Percentiles rank a stretch among this genome's conserved stretches.
Evolutionary conservation across 768 basidiomycete species (phyloP).

Genomic region (Kwoniella heveanensis): DNA sequence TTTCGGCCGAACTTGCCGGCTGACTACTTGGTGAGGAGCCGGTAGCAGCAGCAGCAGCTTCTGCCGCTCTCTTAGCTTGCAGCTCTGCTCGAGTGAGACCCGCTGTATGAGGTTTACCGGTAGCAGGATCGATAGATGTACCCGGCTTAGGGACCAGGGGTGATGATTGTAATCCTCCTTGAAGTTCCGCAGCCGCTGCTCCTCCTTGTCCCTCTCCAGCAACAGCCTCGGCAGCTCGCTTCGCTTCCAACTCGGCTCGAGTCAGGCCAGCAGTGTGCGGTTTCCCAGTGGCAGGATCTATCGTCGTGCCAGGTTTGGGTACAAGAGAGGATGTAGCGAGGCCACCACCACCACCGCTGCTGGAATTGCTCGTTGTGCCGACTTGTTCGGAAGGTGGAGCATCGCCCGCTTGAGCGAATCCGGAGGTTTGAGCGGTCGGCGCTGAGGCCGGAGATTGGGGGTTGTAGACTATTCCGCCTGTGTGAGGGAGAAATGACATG

Average conservation of each 20-base stretch:
- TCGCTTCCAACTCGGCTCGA: slow-evolving; percentile 40
- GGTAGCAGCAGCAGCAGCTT: slow-evolving; percentile 5
- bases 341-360: slow-evolving; percentile 29
- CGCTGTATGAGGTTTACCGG: slow-evolving; percentile 40
- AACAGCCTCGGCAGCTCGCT: slow-evolving; percentile 33
- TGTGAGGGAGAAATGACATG: slow-evolving; percentile 19
- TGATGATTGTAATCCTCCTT: slow-evolving; percentile 41
- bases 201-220: slow-evolving; percentile 7
- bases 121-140: slow-evolving; percentile 41
- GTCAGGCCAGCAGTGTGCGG: slow-evolving; percentile 44
- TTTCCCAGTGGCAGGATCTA: slow-evolving; percentile 43
- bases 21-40: not conserved
- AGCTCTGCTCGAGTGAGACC: slow-evolving; percentile 47
- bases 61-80: slow-evolving; percentile 31
- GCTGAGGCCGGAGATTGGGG: not conserved
- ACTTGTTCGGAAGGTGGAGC: slow-evolving; percentile 16
- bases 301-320: slow-evolving; percentile 39
- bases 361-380: not conserved
- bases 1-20: slow-evolving; percentile 8
- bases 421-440: slow-evolving; percentile 28
- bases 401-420: slow-evolving; percentile 28
- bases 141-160: slow-evolving; percentile 48
- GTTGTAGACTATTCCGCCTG: slow-evolving; percentile 4
- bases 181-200: not conserved
- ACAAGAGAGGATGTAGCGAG: slow-evolving; percentile 42